These are phyloP conservation scores for Mucor indicus DNA, from an alignment of 371 early-diverging fungal genomes.

Conservation along the genomic window DNA sequence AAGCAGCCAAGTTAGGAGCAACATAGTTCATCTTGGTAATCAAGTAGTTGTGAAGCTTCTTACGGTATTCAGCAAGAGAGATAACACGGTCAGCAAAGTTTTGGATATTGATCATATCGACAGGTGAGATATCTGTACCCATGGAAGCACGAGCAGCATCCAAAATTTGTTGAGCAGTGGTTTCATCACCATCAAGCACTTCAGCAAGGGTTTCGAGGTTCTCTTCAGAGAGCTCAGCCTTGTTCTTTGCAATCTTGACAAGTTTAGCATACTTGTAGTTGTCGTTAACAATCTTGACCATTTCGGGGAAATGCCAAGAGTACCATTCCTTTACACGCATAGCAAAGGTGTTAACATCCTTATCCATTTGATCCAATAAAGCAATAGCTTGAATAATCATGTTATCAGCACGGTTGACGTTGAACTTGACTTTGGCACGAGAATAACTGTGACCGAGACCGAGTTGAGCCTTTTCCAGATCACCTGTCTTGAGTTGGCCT, in stretches of 20 bases:
- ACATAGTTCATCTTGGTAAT: constrained; percentile 93
- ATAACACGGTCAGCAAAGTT: constrained; percentile 93
- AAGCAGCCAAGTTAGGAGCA: constrained; percentile 97
- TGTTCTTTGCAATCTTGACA: constrained; percentile 88
- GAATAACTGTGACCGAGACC: constrained; percentile 98
- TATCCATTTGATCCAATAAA: constrained; percentile 90
- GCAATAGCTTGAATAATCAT: constrained; percentile 93
- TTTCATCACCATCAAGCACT: constrained; percentile 66
- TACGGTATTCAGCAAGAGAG: constrained; percentile 89
- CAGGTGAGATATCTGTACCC: constrained; percentile 91
- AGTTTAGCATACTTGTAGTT: constrained; percentile 88
- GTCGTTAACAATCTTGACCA: constrained; percentile 92
- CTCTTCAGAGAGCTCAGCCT: constrained; percentile 78
- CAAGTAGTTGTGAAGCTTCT: constrained; percentile 87
- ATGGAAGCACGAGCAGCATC: constrained; percentile 95
- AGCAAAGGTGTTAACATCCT: constrained; percentile 92
- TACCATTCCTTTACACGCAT: constrained; percentile 97
- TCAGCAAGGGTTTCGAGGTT: constrained; percentile 73
- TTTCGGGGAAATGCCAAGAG: constrained; percentile 99
- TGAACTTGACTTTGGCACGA: constrained; percentile 98
- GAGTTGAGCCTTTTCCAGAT: constrained; percentile 90
- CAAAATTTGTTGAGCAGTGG: constrained; percentile 74
- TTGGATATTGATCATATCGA: constrained; percentile 94
- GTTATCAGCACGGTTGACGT: constrained; percentile 91
- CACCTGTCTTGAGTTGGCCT: constrained; percentile 85